Evolutionary conservation across 2,329 filamentous ascomycete species (phyloP), one percentile per base, ranked within the genome.

Genomic region (Diaporthe vexans): DNA sequence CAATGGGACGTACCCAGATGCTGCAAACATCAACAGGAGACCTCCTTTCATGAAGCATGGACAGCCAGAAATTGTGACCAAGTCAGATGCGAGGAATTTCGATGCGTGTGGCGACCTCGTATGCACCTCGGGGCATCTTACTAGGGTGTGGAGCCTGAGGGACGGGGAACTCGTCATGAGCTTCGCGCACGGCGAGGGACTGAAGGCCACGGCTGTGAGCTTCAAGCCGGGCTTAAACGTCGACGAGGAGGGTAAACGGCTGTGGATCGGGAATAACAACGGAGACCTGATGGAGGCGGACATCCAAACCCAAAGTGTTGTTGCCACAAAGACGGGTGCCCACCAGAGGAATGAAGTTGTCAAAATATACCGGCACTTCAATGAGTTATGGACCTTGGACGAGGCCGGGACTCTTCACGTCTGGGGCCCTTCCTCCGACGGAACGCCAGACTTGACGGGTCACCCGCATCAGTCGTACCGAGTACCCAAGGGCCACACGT

Each of bases 381-480:
- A 95, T 77, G 94, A 98, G 79, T 90, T 99, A 81, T 99, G 97
- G 97, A 95, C 95, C 0, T 83, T 99, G 63, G 97, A 98, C 81
- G 95, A 98, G 77, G 91, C 93, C 61, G 97, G 97, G 15, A 94
- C 93, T 59, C 85, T 99, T 19, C 92, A 95, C 77, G 90, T 98
- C 7, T 99, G 97, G 97, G 92, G 91, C 1, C 92, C 95, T 5
- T 94, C 95, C 78, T 84, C 84, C 59, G 90, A 90, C 8, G 92
- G 93, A 0, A 88, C 92, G 37, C 95, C 95, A 1, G 96, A 91
- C 76, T 84, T 98, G 40, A 89, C 91, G 73, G 91, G 91, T 73
- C 93, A 90, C 72, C 95, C 94, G 29, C 84, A 86, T 48, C 92
- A 94, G 78, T 93, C 91, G 51, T 97, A 94, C 82, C 92, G 94